Evolutionary conservation across 768 basidiomycete genomes (phyloP), one percentile per base, ranked within the genome.

Genomic region (Macrolepiota albuminosa): DNA sequence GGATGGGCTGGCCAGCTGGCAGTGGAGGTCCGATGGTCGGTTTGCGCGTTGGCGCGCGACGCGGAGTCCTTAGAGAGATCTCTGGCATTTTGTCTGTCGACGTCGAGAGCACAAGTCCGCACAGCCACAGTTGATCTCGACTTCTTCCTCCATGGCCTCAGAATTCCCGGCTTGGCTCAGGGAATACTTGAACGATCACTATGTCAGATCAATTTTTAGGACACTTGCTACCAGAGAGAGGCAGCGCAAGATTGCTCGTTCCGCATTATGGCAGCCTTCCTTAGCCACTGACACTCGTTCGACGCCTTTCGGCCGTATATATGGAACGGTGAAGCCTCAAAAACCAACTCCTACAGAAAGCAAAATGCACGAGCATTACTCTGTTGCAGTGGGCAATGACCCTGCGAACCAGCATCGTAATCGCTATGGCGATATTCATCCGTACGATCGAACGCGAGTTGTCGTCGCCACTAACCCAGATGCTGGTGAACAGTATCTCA

Each of bases 391-490:
- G n/a, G 87, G 83, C 21, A 70, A 68, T 52, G 69, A 76, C 52
- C 75, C 76, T 33, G 69, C 68, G 31, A 82, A 89, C 66, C 51
- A 66, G 24, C 64, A 64, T 49, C 71, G 70, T 36, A 93, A 93
- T 75, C 88, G 93, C 13, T 95, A 95, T 65, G 53, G 68, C 33
- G 83, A 92, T 65, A 81, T 95, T 56, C 73, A 83, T 50, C 89
- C 93, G 0, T 95, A 93, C 69, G 91, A 95, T 72, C 82, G 89
- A 52, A 93, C 89, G 0, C 82, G 90, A 16, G 85, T 93, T 34
- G 68, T 82, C n/a, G 77, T 86, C 16, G 74, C 75, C 40, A 16
- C 49, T 9, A 36, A 52, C 13, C 63, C 55, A 54, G 54, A 56
- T 56, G 55, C 58, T 31, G 59, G 67, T 21, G 80, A 81, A 13